Percentiles rank a stretch among this genome's conserved stretches.
phyloP scores from a whole-genome alignment of 129 eudicot species.

The Rutidosis leptorrhynchoides region DNA sequence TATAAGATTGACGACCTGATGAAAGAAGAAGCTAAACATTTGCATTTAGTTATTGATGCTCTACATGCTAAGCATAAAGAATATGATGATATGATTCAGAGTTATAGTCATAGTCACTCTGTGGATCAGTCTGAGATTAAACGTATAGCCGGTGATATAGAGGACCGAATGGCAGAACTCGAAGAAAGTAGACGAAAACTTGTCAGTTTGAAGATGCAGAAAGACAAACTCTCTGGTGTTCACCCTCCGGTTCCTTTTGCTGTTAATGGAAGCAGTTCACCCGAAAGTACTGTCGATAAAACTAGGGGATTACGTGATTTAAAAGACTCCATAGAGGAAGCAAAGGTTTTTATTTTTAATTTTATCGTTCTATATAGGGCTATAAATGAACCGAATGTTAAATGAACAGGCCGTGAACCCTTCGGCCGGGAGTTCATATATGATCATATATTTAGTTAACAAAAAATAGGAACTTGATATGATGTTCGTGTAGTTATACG shows the following conservation, averaged over 20 bases:
- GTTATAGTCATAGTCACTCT: slow-evolving; percentile 54
- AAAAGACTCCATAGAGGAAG: slow-evolving; percentile 80
- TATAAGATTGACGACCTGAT: slow-evolving; percentile 66
- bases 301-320: slow-evolving; percentile 62
- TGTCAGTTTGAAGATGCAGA: slow-evolving; percentile 84
- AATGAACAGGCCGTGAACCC: not conserved
- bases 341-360: slow-evolving; percentile 50
- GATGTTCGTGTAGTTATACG: not conserved
- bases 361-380: not conserved
- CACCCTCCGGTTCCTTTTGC: slow-evolving; percentile 51
- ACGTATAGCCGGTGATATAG: slow-evolving; percentile 75
- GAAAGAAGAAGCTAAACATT: slow-evolving; percentile 65
- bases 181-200: slow-evolving; percentile 97
- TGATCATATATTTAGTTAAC: not conserved
- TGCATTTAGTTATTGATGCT: slow-evolving; percentile 51
- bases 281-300: slow-evolving; percentile 66
- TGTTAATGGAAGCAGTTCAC: slow-evolving; percentile 67
- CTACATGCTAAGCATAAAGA: slow-evolving; percentile 74
- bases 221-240: slow-evolving; percentile 51
- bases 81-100: slow-evolving; percentile 68
- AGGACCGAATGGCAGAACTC: slow-evolving; percentile 90
- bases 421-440: not conserved
- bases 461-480: not conserved
- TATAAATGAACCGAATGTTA: not conserved
- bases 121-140: slow-evolving; percentile 74